Percentiles rank a stretch among this genome's conserved stretches.
These are phyloP conservation scores for Fusarium pseudonygamai DNA, from an alignment of 2,329 filamentous ascomycete species.

Conservation along the genomic window DNA sequence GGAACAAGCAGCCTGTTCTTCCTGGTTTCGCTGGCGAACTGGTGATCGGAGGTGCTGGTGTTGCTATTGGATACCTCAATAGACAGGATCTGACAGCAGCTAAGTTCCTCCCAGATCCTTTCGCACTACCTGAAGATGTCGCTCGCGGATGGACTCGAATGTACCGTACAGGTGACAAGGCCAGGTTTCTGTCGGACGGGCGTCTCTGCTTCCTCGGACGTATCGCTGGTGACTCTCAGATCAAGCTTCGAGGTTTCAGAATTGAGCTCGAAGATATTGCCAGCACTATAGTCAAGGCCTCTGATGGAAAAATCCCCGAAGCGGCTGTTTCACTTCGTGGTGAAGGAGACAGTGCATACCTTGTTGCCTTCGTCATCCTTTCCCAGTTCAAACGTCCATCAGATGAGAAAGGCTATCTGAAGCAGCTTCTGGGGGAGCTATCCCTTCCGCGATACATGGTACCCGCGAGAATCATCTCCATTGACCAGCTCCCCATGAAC, in stretches of 20 bases:
- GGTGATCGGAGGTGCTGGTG: background rate
- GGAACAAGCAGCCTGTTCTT: background rate
- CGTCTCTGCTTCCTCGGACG: background rate
- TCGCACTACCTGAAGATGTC: background rate
- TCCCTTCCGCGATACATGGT: background rate
- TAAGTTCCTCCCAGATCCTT: background rate
- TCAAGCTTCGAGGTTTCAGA: constrained; percentile 7
- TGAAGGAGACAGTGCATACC: background rate
- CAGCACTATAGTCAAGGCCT: background rate
- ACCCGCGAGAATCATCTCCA: background rate
- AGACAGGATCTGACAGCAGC: background rate
- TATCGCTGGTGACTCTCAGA: background rate
- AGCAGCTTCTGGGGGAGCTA: background rate
- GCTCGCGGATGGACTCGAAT: background rate
- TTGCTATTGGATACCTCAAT: background rate
- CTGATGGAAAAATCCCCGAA: background rate
- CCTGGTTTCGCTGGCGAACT: background rate
- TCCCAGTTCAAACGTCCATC: background rate
- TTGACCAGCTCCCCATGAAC: background rate
- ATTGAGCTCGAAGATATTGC: constrained; percentile 6
- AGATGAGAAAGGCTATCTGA: background rate
- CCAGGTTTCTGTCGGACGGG: background rate
- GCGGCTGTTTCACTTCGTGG: background rate
- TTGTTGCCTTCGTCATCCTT: background rate
- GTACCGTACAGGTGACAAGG: constrained; percentile 5